A percentile compares a stretch with the other conserved stretches of the same genome.
Evolutionary conservation across 345 rosid genomes (phyloP).

Genomic region (Eutrema japonicum): DNA sequence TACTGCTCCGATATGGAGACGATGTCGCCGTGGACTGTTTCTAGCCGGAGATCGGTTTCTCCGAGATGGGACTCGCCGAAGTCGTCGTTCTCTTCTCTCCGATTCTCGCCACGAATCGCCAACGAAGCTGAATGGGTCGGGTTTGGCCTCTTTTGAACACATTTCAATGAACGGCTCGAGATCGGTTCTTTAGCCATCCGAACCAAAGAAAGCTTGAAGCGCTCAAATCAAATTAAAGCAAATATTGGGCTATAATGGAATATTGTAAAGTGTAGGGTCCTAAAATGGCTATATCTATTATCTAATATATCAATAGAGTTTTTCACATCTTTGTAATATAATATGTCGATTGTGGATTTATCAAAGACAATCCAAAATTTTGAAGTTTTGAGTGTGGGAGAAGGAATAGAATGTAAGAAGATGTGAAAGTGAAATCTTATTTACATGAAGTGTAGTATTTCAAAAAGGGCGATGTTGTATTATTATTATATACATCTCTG

Average conservation of each 20-base stretch:
- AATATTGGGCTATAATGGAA: conserved; percentile 11
- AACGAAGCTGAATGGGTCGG: conserved; percentile 74
- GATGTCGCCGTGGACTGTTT: conserved; percentile 58
- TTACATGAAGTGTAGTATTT: too few species aligned
- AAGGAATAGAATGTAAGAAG: background rate
- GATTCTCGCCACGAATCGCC: conserved; percentile 61
- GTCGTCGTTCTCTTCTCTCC: conserved; percentile 66
- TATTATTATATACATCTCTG: too few species aligned
- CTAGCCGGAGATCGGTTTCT: conserved; percentile 63
- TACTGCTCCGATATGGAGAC: conserved; percentile 55
- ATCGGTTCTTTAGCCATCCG: conserved; percentile 36
- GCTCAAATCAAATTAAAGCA: conserved; percentile 10
- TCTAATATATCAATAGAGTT: conserved; percentile 1
- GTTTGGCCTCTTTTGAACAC: conserved; percentile 63
- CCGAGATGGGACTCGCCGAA: conserved; percentile 59
- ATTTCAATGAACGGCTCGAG: background rate
- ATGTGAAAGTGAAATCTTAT: background rate
- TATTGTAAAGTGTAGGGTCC: conserved; percentile 5
- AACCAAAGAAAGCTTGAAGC: conserved; percentile 7
- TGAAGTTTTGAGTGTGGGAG: conserved; percentile 15
- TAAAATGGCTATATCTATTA: background rate
- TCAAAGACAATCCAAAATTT: conserved; percentile 13
- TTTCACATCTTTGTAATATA: conserved; percentile 11
- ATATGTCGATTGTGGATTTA: conserved; percentile 12
- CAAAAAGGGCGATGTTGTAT: background rate